phyloP scores from a whole-genome alignment of 2,329 filamentous ascomycete species.

The Niveomyces coronatus region DNA sequence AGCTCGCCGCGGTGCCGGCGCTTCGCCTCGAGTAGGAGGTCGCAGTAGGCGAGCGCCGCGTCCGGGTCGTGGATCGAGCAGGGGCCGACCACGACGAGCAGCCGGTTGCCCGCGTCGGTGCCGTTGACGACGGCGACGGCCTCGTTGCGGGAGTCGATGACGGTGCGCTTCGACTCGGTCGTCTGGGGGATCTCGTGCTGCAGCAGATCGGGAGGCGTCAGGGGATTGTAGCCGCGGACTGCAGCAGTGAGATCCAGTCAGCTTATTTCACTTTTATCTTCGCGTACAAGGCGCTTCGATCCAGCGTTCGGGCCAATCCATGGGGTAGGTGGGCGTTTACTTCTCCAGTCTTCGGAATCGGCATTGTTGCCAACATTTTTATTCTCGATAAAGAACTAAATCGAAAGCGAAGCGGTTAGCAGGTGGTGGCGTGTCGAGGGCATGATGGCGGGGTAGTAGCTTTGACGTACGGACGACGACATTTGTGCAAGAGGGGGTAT shows the following conservation, averaged over 20 bases:
- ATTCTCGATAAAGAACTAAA: constrained; percentile 65
- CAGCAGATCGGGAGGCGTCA: constrained; percentile 87
- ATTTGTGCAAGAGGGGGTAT: constrained; percentile 4
- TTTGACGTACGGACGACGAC: constrained; percentile 13
- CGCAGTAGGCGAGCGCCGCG: constrained; percentile 87
- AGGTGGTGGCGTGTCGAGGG: no score
- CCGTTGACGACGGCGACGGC: constrained; percentile 59
- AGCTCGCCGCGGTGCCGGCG: constrained; percentile 84
- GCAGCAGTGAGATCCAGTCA: constrained; percentile 17
- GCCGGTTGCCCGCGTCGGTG: constrained; percentile 47
- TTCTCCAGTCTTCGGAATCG: constrained; percentile 72
- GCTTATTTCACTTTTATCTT: no score
- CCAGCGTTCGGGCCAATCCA: not conserved
- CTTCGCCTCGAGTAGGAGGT: constrained; percentile 68
- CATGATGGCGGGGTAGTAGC: constrained; percentile 11
- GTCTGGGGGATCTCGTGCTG: constrained; percentile 78
- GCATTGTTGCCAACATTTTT: constrained; percentile 66
- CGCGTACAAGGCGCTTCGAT: no score
- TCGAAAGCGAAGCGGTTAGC: constrained; percentile 16
- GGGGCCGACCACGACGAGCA: constrained; percentile 75
- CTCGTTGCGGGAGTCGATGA: constrained; percentile 52
- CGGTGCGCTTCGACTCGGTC: constrained; percentile 46
- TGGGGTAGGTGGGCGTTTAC: constrained; percentile 36
- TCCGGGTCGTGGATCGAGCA: constrained; percentile 96
- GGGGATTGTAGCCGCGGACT: constrained; percentile 85